phyloP scores from a whole-genome alignment of 257 asterid species.

The Solanum microdontum region DNA sequence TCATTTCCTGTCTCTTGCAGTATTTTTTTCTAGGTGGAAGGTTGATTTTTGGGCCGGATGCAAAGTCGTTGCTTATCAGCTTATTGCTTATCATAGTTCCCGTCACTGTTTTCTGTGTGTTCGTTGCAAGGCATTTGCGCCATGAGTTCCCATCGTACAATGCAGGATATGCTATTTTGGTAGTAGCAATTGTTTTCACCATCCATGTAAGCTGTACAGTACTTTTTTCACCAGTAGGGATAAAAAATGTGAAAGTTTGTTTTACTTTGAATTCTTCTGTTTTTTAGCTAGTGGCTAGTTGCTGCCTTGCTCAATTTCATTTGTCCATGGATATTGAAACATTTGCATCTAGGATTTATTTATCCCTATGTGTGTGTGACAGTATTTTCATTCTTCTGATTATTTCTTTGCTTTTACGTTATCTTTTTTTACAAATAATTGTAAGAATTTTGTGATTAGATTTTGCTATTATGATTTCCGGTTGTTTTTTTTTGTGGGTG shows the following conservation, averaged over 20 bases:
- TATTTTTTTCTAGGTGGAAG: slow-evolving; percentile 85
- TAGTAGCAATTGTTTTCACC: slow-evolving; percentile 61
- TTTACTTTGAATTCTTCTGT: not conserved
- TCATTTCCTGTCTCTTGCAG: slow-evolving; percentile 40
- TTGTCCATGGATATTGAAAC: not conserved
- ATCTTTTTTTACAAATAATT: not conserved
- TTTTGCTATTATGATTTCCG: not conserved
- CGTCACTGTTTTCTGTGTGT: slow-evolving; percentile 71
- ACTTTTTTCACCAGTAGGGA: not conserved
- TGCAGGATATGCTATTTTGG: slow-evolving; percentile 83
- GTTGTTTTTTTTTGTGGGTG: not conserved
- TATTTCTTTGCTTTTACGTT: not conserved
- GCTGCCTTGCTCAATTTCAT: not conserved
- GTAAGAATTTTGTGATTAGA: not conserved
- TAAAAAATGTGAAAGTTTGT: not conserved
- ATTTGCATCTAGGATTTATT: not conserved
- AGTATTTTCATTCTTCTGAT: not conserved
- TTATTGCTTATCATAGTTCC: slow-evolving; percentile 71
- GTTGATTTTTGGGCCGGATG: slow-evolving; percentile 98
- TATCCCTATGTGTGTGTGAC: not conserved
- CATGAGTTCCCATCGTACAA: slow-evolving; percentile 64
- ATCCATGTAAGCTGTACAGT: slow-evolving; percentile 39
- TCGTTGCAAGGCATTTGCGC: slow-evolving; percentile 86
- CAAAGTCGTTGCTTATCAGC: slow-evolving; percentile 83
- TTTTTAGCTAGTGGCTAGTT: not conserved